Evolutionary conservation across 768 basidiomycete species (phyloP).

Genomic region (Sarcodon aspratus): DNA sequence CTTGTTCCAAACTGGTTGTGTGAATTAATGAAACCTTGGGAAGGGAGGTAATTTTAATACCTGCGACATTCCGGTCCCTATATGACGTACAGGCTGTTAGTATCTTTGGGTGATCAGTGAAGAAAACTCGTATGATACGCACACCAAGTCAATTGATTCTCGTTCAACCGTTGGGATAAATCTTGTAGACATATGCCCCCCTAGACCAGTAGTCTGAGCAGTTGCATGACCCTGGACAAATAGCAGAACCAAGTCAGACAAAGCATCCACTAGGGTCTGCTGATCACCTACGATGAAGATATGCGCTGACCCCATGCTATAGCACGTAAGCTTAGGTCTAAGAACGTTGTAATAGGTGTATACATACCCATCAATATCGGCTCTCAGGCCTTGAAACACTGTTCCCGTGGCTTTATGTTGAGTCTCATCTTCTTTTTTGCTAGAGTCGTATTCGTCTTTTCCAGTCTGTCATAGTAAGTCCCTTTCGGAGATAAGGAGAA

Average conservation of each 20-base stretch:
- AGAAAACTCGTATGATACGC: conserved; percentile 13
- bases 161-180: conserved; percentile 96
- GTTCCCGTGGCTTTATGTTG: conserved; percentile 56
- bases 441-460: conserved; percentile 71
- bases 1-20: conserved; percentile 67
- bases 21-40: background rate
- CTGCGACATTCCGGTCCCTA: conserved; percentile 74
- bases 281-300: conserved; percentile 66
- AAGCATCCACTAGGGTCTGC: background rate
- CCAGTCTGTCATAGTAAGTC: conserved; percentile 43
- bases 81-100: background rate
- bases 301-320: conserved; percentile 53
- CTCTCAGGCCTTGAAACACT: conserved; percentile 78
- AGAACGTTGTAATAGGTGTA: background rate
- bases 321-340: background rate
- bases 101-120: background rate
- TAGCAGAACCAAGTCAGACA: conserved; percentile 1
- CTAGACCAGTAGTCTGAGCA: conserved; percentile 80
- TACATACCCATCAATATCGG: conserved; percentile 71
- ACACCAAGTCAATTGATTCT: conserved; percentile 87
- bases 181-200: conserved; percentile 60
- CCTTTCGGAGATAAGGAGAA: background rate
- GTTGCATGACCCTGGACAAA: conserved; percentile 70
- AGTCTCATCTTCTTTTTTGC: conserved; percentile 52
- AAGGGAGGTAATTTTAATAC: conserved; percentile 25